phyloP scores from a whole-genome alignment of 1,139 yeast genomes.

The Yamadazyma oceani region DNA sequence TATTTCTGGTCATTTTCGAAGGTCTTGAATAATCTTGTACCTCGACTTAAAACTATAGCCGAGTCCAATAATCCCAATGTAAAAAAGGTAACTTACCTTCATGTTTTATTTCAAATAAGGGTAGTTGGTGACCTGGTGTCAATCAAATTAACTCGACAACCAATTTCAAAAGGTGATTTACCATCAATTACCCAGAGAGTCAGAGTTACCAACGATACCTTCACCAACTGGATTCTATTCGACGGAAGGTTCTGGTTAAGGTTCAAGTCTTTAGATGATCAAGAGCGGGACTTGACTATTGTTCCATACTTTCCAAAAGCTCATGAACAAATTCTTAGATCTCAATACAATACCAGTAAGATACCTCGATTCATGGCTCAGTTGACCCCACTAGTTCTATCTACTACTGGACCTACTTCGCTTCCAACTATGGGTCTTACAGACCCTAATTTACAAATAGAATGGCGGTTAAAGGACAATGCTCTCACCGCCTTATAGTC shows the following conservation, averaged over 20 bases:
- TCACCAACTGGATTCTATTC: slow-evolving; percentile 33
- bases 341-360: slow-evolving; percentile 7
- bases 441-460: slow-evolving; percentile 13
- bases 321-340: slow-evolving; percentile 10
- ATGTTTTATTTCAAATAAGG: slow-evolving; percentile 22
- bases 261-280: slow-evolving; percentile 9
- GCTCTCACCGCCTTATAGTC: neutral
- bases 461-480: slow-evolving; percentile 23
- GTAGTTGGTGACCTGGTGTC: slow-evolving; percentile 8
- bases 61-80: neutral
- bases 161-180: slow-evolving; percentile 22
- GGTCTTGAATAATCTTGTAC: slow-evolving; percentile 34
- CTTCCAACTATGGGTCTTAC: slow-evolving; percentile 23
- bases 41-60: slow-evolving; percentile 18
- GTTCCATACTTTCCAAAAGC: slow-evolving; percentile 23
- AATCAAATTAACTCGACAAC: slow-evolving; percentile 23
- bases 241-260: slow-evolving; percentile 41
- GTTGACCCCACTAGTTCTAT: slow-evolving; percentile 15
- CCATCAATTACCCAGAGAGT: slow-evolving; percentile 5
- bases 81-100: slow-evolving; percentile 19
- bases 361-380: slow-evolving; percentile 8
- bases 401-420: slow-evolving; percentile 14
- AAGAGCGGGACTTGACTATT: slow-evolving; percentile 10
- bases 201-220: slow-evolving; percentile 9
- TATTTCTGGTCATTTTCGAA: slow-evolving; percentile 50